Evolutionary conservation across 805 yeast species (phyloP), one percentile per base, ranked within the genome.

Genomic region (Limtongozyma cylindracea): DNA sequence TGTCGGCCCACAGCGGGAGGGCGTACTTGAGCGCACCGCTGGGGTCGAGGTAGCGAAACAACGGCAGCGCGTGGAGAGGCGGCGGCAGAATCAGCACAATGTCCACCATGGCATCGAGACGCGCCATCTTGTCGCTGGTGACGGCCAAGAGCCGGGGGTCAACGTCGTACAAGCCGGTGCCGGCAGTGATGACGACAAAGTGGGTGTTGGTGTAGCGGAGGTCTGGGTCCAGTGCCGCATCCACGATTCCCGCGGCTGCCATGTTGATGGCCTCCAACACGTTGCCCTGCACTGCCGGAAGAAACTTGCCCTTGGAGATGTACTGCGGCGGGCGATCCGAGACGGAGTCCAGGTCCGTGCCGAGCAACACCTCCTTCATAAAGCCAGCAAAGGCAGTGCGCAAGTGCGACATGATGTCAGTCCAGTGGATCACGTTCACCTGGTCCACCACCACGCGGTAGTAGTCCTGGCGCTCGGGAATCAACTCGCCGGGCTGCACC

Each of bases 391-490:
- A 88, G 38, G 88, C 98, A 14, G 62, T 52, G 21, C 95, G 49
- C 24, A 88, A 49, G 1, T 73, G 66, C 12, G 76, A 73, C 95
- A 88, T 80, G 25, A 88, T 82, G 29, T 72, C 71, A 24, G 65
- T 72, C 98, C 98, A 88, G 27, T 74, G 68, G 13, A 70, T 57
- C 20, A 80, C 74, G 34, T 70, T 76, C 11, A 78, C 91, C 40
- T 84, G 92, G 39, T 88, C 96, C 2, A 84, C 95, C 2, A 84
- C 98, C 13, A 88, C 91, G 22, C 95, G 52, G 41, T 71, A 88
- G 38, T 68, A 82, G 42, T 88, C 93, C 26, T 60, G 54, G 4
- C 80, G 56, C 19, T 66, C 61, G 20, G 56, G 47, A 6, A 73
- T 63, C 24, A 70, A 48, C 32, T 74, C 84, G 0, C 95, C 92